phyloP scores from a whole-genome alignment of 2,329 filamentous ascomycete species.

The Sporothrix luriei region DNA sequence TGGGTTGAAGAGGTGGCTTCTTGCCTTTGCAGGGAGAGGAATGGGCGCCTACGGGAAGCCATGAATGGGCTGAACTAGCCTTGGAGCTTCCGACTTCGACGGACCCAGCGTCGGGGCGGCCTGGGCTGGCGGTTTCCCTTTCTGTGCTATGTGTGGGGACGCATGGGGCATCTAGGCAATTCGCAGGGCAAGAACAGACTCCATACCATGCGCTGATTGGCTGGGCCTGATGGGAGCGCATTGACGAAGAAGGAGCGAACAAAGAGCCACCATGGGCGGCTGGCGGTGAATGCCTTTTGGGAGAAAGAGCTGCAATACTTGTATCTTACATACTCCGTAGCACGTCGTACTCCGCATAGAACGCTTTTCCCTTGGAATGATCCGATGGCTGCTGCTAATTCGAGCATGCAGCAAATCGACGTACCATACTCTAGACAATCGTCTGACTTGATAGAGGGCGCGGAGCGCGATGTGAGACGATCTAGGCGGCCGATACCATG shows the following conservation, averaged over 20 bases:
- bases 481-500: background rate
- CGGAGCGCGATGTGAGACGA: constrained; percentile 1
- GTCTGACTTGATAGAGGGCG: too few relatives aligned
- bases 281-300: constrained; percentile 24
- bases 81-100: background rate
- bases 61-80: constrained; percentile 2
- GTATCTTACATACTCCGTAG: background rate
- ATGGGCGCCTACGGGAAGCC: constrained; percentile 1
- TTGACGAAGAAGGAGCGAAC: constrained; percentile 9
- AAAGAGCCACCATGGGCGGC: constrained; percentile 20
- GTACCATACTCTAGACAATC: too few relatives aligned
- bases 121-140: constrained; percentile 29
- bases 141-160: constrained; percentile 11
- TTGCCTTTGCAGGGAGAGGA: background rate
- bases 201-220: constrained; percentile 13
- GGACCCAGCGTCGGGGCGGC: constrained; percentile 7
- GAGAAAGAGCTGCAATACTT: background rate
- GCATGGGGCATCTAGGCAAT: constrained; percentile 9
- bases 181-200: background rate
- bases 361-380: background rate
- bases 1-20: constrained; percentile 10
- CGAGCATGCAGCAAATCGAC: too few relatives aligned
- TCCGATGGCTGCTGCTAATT: background rate
- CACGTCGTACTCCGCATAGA: background rate
- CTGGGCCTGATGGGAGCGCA: background rate